Evolutionary conservation across 2,329 filamentous ascomycete genomes (phyloP).

Genomic region (Cladorrhinum sp.): DNA sequence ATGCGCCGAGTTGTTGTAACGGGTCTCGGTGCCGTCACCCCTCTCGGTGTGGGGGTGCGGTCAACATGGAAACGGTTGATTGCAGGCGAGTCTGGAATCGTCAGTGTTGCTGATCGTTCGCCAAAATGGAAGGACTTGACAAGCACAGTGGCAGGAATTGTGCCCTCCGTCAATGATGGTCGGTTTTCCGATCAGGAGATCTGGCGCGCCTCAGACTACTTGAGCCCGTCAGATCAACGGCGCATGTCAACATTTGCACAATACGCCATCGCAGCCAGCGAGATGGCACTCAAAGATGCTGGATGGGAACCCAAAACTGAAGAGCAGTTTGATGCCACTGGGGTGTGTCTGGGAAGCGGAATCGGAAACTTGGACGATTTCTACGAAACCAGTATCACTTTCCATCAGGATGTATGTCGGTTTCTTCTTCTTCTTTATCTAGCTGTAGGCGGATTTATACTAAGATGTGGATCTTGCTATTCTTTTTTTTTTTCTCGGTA

Average conservation of each 20-base stretch:
- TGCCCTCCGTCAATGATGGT: slow-evolving; percentile 61
- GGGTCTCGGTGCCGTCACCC: slow-evolving; percentile 77
- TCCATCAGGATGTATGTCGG: slow-evolving; percentile 63
- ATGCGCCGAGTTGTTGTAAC: slow-evolving; percentile 80
- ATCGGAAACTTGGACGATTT: slow-evolving; percentile 93
- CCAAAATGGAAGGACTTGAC: slow-evolving; percentile 69
- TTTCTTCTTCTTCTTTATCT: not conserved
- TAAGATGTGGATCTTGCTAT: slow-evolving; percentile 6
- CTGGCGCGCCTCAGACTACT: slow-evolving; percentile 55
- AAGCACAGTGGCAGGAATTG: slow-evolving; percentile 79
- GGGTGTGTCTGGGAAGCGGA: slow-evolving; percentile 89
- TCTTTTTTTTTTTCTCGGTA: slow-evolving; percentile 34
- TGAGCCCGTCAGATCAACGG: slow-evolving; percentile 54
- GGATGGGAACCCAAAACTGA: slow-evolving; percentile 64
- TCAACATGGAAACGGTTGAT: slow-evolving; percentile 79
- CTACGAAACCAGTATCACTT: slow-evolving; percentile 77
- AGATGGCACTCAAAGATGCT: slow-evolving; percentile 83
- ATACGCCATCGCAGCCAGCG: slow-evolving; percentile 81
- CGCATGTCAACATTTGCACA: slow-evolving; percentile 91
- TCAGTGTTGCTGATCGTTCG: slow-evolving; percentile 63
- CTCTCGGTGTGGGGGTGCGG: slow-evolving; percentile 74
- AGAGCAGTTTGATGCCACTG: slow-evolving; percentile 70
- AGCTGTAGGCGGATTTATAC: not conserved
- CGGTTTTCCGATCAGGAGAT: slow-evolving; percentile 28
- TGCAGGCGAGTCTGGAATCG: slow-evolving; percentile 75